Evolutionary conservation across 1,139 yeast genomes (phyloP).

Genomic region (Yamadazyma siamensis): DNA sequence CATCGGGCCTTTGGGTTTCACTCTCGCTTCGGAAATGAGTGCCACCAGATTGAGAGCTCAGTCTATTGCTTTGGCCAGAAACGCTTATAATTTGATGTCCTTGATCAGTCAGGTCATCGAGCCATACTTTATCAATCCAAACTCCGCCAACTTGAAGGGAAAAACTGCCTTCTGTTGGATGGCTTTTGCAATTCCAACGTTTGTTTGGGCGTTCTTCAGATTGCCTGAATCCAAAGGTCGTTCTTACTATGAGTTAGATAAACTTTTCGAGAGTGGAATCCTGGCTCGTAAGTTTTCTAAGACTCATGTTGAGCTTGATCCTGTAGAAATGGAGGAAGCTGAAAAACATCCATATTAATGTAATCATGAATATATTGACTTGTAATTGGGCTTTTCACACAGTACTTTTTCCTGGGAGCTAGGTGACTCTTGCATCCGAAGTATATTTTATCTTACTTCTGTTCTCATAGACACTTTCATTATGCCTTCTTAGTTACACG

Average conservation of each 20-base stretch:
- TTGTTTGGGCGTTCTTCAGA: slow-evolving; percentile 21
- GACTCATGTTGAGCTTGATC: slow-evolving; percentile 10
- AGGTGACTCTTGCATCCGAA: too few species aligned
- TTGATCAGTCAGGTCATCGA: slow-evolving; percentile 20
- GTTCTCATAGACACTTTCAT: too few species aligned
- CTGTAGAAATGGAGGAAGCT: slow-evolving; percentile 7
- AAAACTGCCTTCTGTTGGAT: slow-evolving; percentile 34
- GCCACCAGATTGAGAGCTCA: slow-evolving; percentile 24
- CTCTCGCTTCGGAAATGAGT: slow-evolving; percentile 21
- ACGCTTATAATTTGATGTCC: slow-evolving; percentile 20
- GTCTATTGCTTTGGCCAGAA: slow-evolving; percentile 23
- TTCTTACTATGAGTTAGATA: slow-evolving; percentile 23
- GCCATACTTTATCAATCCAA: slow-evolving; percentile 25
- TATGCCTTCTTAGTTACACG: too few species aligned
- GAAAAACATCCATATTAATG: too few species aligned
- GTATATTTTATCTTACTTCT: too few species aligned
- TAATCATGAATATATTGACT: background rate
- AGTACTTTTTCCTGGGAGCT: background rate
- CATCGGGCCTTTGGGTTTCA: slow-evolving; percentile 24
- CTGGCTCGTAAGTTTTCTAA: slow-evolving; percentile 17
- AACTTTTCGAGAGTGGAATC: slow-evolving; percentile 19
- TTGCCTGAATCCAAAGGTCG: slow-evolving; percentile 22
- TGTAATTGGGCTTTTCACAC: background rate
- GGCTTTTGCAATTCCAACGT: slow-evolving; percentile 32
- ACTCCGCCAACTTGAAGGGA: slow-evolving; percentile 20